Conservation (phyloP, 2,329 filamentous ascomycete species). For the Metarhizium anisopliae region DNA sequence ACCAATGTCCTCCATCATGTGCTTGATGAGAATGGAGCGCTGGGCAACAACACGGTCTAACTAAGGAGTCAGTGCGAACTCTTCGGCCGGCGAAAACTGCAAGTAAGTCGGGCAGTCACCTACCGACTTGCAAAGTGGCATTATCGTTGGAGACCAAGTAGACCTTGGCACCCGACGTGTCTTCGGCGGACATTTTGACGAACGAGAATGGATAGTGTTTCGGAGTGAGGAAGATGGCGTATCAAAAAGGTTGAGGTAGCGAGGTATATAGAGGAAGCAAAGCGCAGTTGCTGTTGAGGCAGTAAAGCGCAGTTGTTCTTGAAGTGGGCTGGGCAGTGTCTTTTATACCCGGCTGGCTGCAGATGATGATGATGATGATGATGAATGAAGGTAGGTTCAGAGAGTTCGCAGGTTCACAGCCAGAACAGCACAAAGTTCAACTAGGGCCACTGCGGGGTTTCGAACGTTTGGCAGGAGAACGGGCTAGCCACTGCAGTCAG, state of each 20-base stretch:
- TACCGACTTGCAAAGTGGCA: slow-evolving; percentile 37
- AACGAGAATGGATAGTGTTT: neutral
- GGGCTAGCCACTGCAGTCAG: too few species aligned
- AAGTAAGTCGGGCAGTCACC: slow-evolving; percentile 14
- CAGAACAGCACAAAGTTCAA: neutral
- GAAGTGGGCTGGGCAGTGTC: too few species aligned
- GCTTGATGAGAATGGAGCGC: slow-evolving; percentile 93
- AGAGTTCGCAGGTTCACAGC: too few species aligned
- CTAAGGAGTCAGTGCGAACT: neutral
- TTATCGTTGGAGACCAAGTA: slow-evolving; percentile 44
- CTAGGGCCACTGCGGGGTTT: neutral
- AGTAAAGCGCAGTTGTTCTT: too few species aligned
- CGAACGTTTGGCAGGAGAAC: neutral
- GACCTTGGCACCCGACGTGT: slow-evolving; percentile 28
- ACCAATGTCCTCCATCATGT: slow-evolving; percentile 92
- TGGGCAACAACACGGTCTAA: slow-evolving; percentile 76
- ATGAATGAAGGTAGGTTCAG: too few species aligned
- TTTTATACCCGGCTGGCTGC: too few species aligned
- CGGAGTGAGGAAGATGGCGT: neutral
- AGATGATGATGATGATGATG: too few species aligned
- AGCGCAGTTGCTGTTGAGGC: too few species aligned
- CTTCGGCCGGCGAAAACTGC: neutral
- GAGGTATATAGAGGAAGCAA: too few species aligned
- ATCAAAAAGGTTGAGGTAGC: neutral
- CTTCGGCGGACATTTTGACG: slow-evolving; percentile 25